These are phyloP conservation scores for Flaveria floridana DNA, from an alignment of 140 eudicot genomes.

Conservation along the genomic window DNA sequence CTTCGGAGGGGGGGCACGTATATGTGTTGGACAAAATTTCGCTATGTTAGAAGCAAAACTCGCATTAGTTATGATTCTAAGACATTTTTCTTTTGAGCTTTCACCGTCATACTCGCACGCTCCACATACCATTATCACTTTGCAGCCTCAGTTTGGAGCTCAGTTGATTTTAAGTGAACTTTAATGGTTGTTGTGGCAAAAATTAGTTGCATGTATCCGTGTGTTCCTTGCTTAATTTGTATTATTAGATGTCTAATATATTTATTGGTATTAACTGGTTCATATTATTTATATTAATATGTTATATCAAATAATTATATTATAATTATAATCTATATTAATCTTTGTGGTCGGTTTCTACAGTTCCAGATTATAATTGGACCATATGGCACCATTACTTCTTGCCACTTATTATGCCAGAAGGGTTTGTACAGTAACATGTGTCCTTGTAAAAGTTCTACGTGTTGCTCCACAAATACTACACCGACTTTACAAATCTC, in stretches of 20 bases:
- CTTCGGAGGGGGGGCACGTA: conserved; percentile 61
- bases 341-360: too few species aligned
- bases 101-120: conserved; percentile 64
- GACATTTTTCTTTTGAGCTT: conserved; percentile 47
- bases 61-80: conserved; percentile 53
- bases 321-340: too few species aligned
- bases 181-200: not conserved
- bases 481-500: too few species aligned
- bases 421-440: too few species aligned
- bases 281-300: not conserved
- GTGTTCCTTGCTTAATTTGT: not conserved
- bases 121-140: conserved; percentile 54
- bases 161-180: conserved; percentile 39
- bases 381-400: too few species aligned
- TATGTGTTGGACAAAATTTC: conserved; percentile 59
- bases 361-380: too few species aligned
- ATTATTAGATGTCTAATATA: not conserved
- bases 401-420: too few species aligned
- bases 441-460: too few species aligned
- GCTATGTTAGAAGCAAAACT: conserved; percentile 60
- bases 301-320: not conserved
- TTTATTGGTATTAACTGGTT: not conserved
- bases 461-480: too few species aligned
- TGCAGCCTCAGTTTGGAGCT: conserved; percentile 77
- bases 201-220: not conserved